A percentile compares a stretch with the other conserved stretches of the same genome.
Evolutionary conservation across 257 asterid species (phyloP).

Genomic region (Solanum piurae): DNA sequence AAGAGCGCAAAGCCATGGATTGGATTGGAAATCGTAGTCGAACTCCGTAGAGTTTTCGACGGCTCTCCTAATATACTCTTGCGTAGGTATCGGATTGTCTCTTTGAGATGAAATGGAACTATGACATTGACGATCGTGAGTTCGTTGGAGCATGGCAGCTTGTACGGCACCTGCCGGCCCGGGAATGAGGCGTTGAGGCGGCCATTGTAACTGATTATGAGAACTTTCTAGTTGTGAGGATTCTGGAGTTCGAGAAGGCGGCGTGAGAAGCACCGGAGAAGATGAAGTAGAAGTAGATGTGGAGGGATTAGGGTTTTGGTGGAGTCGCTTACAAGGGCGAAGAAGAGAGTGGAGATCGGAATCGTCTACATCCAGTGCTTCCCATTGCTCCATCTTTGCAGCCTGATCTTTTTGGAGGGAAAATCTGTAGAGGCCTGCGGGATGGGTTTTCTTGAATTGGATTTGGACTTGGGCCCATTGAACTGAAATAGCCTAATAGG

Average conservation of each 20-base stretch:
- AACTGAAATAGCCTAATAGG: background rate
- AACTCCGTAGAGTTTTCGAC: slow-evolving; percentile 54
- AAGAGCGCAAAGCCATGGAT: slow-evolving; percentile 70
- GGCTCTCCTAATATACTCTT: slow-evolving; percentile 67
- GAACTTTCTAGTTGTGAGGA: background rate
- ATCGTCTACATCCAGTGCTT: slow-evolving; percentile 80
- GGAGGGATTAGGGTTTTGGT: slow-evolving; percentile 7
- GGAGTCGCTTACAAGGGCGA: slow-evolving; percentile 73
- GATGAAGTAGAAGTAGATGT: slow-evolving; percentile 9
- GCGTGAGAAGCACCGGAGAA: slow-evolving; percentile 4
- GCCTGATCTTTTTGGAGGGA: slow-evolving; percentile 41
- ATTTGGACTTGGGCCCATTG: background rate
- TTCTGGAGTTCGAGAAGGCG: slow-evolving; percentile 9
- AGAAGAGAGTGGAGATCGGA: slow-evolving; percentile 84
- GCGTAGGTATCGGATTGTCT: slow-evolving; percentile 34
- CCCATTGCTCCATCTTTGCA: slow-evolving; percentile 50
- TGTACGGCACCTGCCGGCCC: slow-evolving; percentile 89
- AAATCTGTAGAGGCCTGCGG: background rate
- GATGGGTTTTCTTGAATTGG: background rate
- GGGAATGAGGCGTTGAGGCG: slow-evolving; percentile 34
- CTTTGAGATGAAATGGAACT: slow-evolving; percentile 1
- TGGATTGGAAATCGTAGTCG: slow-evolving; percentile 55
- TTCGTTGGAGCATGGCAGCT: slow-evolving; percentile 50
- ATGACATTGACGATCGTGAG: slow-evolving; percentile 24
- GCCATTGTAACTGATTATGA: slow-evolving; percentile 2